Percentiles rank a stretch among this genome's conserved stretches.
Conservation (phyloP, 208 protist genomes). For the Leishmania aethiopica region DNA sequence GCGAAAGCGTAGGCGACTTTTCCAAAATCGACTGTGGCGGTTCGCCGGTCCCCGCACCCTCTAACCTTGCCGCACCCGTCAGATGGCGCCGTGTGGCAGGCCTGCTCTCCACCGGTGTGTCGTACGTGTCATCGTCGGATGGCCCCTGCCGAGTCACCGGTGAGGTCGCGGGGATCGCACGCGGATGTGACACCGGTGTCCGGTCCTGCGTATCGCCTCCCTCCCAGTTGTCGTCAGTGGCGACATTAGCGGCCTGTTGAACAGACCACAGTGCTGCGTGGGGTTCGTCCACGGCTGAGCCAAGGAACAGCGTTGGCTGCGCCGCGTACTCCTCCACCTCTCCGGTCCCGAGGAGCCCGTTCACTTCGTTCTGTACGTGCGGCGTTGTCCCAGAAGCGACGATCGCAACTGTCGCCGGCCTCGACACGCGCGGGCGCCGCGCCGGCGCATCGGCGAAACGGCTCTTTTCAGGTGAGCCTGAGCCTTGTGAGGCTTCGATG, state of each 20-base stretch:
- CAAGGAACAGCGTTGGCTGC: not conserved
- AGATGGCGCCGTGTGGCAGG: not conserved
- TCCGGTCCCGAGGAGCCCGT: not conserved
- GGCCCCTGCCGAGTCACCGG: not conserved
- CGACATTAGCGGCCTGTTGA: not conserved
- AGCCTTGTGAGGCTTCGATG: not conserved
- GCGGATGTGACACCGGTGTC: not conserved
- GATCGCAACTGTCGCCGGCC: not conserved
- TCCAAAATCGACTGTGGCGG: not conserved
- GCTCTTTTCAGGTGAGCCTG: not conserved
- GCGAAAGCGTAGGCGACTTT: conserved; percentile 16
- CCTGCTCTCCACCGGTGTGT: not conserved
- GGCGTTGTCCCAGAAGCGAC: not conserved
- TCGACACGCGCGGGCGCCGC: not conserved
- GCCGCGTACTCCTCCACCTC: not conserved
- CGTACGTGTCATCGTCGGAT: not conserved
- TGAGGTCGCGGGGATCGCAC: not conserved
- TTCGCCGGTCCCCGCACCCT: not conserved
- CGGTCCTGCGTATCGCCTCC: not conserved
- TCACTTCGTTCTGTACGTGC: not conserved
- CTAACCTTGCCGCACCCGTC: not conserved
- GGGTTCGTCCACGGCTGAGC: not conserved
- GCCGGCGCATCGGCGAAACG: not conserved
- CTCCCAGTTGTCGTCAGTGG: not conserved
- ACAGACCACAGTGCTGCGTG: not conserved